Evolutionary conservation across 768 basidiomycete genomes (phyloP).

Genomic region (Kwoniella europaea): DNA sequence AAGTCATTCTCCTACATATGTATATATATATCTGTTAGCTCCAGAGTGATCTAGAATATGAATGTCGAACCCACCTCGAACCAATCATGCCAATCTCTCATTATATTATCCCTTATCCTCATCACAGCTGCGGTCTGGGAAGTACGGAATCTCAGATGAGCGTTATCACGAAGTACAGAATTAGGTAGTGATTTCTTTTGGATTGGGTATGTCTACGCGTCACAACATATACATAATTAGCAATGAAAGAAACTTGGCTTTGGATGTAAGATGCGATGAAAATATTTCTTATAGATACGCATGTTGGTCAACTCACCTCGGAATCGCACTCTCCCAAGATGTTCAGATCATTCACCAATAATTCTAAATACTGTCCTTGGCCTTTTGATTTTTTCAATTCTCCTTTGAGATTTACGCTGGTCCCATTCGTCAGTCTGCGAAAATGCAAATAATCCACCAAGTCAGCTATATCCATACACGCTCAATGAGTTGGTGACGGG

Average conservation of each 20-base stretch:
- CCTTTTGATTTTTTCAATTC: conserved; percentile 63
- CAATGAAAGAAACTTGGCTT: too few species aligned
- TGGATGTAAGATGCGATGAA: too few species aligned
- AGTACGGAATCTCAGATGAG: conserved; percentile 85
- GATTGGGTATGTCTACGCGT: conserved; percentile 76
- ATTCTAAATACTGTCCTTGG: conserved; percentile 64
- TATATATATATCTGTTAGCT: not conserved
- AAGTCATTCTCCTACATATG: conserved; percentile 72
- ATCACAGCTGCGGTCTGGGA: conserved; percentile 73
- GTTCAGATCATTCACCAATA: conserved; percentile 63
- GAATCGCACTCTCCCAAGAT: conserved; percentile 67
- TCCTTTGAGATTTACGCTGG: conserved; percentile 65
- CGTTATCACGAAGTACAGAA: conserved; percentile 81
- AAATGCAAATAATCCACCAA: not conserved
- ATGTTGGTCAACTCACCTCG: conserved; percentile 59
- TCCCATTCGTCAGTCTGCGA: conserved; percentile 64
- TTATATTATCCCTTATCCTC: conserved; percentile 69
- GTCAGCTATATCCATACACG: too few species aligned
- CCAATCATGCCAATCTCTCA: conserved; percentile 67
- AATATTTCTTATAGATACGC: too few species aligned
- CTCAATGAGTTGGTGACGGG: too few species aligned
- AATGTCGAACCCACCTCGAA: conserved; percentile 68
- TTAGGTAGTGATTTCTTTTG: conserved; percentile 82
- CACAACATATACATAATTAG: not conserved
- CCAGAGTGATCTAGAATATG: too few species aligned